Conservation (phyloP, 2,329 filamentous ascomycete genomes). For the Ophiognomonia clavigignenti-juglandacearum region DNA sequence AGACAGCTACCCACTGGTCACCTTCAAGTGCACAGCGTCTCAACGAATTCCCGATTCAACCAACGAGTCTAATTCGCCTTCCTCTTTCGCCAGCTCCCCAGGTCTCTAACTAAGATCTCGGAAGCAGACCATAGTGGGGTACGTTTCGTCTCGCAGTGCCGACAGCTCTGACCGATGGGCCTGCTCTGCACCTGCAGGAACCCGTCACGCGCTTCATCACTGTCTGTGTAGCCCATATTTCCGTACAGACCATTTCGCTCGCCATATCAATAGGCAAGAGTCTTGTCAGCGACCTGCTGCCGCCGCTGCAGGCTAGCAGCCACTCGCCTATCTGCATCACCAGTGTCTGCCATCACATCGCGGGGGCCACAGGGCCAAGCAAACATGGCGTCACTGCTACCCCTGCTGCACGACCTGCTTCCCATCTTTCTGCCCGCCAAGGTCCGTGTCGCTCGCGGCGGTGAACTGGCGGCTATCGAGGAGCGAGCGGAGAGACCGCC, state of each 20-base stretch:
- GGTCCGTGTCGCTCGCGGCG: constrained; percentile 51
- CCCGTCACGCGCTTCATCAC: neutral
- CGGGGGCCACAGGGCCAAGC: neutral
- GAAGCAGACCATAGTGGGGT: neutral
- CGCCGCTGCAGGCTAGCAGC: neutral
- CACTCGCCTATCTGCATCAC: too few species aligned
- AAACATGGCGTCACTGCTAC: constrained; percentile 47
- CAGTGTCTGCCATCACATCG: neutral
- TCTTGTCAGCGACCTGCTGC: neutral
- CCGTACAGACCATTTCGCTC: too few species aligned
- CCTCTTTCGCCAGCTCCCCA: neutral
- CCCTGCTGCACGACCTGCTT: constrained; percentile 52
- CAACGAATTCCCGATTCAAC: neutral
- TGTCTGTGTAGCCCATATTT: neutral
- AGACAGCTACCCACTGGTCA: neutral
- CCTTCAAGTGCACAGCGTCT: neutral
- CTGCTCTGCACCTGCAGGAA: neutral
- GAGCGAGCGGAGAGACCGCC: constrained; percentile 7
- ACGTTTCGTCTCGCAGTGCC: too few species aligned
- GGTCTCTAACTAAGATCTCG: neutral
- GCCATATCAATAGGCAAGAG: too few species aligned
- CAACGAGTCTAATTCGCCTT: neutral
- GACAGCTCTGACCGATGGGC: too few species aligned
- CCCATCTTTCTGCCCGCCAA: constrained; percentile 54
- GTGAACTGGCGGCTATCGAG: constrained; percentile 1